A percentile compares a stretch with the other conserved stretches of the same genome.
These are phyloP conservation scores for Auriscalpium microsporum DNA, from an alignment of 768 basidiomycete genomes.

Conservation along the genomic window DNA sequence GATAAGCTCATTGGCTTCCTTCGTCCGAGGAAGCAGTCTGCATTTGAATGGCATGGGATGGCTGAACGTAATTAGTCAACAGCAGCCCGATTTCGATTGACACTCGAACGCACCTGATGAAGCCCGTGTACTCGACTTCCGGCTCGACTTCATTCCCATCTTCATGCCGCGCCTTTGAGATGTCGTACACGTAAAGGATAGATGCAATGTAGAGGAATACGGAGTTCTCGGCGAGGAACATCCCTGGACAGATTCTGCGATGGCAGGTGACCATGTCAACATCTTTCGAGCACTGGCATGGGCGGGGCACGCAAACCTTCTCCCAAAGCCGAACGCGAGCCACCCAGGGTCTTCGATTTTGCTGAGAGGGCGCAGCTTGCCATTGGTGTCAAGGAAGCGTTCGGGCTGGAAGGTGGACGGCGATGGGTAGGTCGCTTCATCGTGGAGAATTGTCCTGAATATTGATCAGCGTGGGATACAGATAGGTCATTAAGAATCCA, in stretches of 20 bases:
- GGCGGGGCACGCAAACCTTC: constrained; percentile 1
- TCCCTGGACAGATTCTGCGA: not conserved
- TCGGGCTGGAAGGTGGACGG: constrained; percentile 30
- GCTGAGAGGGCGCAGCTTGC: constrained; percentile 22
- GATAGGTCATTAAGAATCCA: not conserved
- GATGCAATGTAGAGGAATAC: not conserved
- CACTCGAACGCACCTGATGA: not conserved
- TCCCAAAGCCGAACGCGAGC: constrained; percentile 29
- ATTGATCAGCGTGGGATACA: not conserved
- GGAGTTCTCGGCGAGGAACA: not conserved
- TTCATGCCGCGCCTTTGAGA: not conserved
- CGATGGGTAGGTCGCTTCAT: constrained; percentile 26
- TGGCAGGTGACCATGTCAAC: not conserved
- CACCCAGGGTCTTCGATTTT: constrained; percentile 22
- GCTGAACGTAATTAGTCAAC: not conserved
- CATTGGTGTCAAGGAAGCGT: constrained; percentile 31
- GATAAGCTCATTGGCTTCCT: no score
- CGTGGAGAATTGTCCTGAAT: constrained; percentile 32
- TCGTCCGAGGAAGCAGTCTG: not conserved
- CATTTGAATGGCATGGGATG: not conserved
- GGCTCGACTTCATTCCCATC: not conserved
- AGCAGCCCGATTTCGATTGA: no score
- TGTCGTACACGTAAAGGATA: not conserved
- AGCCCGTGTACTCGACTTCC: not conserved
- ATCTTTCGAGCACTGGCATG: not conserved